These are phyloP conservation scores for Quercus lobata DNA, from an alignment of 331 rosid genomes.

Conservation along the genomic window DNA sequence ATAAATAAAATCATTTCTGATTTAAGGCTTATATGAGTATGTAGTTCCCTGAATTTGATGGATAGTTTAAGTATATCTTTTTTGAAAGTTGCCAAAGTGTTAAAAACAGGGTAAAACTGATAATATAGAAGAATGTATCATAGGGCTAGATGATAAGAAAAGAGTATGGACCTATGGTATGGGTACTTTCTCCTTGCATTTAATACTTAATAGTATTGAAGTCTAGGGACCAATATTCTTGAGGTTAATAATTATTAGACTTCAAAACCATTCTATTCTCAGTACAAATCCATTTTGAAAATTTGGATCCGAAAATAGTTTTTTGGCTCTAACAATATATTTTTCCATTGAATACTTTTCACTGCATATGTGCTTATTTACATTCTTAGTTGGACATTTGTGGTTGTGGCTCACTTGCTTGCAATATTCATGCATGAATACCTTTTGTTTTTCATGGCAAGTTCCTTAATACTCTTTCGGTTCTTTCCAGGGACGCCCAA, in stretches of 20 bases:
- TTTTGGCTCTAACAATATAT: no score
- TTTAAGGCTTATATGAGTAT: no score
- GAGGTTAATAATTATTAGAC: neutral
- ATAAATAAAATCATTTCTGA: no score
- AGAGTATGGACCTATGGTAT: neutral
- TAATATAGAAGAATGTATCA: neutral
- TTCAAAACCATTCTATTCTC: neutral
- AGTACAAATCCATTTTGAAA: neutral
- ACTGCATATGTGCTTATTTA: no score
- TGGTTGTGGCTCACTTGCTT: no score
- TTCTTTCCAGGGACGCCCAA: constrained; percentile 77
- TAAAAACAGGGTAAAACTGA: neutral
- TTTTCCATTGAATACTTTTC: no score
- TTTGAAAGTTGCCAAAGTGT: no score
- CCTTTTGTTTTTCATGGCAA: constrained; percentile 3
- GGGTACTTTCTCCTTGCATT: neutral
- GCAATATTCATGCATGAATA: no score
- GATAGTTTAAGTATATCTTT: no score
- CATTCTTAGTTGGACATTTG: neutral
- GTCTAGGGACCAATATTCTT: neutral
- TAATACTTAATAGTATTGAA: neutral
- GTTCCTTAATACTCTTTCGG: neutral
- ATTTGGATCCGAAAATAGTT: neutral
- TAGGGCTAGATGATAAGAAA: neutral
- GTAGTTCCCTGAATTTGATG: no score